Percentiles rank a stretch among this genome's conserved stretches.
Conservation (phyloP, 495 filamentous ascomycete genomes). For the Talaromyces thailandensis region DNA sequence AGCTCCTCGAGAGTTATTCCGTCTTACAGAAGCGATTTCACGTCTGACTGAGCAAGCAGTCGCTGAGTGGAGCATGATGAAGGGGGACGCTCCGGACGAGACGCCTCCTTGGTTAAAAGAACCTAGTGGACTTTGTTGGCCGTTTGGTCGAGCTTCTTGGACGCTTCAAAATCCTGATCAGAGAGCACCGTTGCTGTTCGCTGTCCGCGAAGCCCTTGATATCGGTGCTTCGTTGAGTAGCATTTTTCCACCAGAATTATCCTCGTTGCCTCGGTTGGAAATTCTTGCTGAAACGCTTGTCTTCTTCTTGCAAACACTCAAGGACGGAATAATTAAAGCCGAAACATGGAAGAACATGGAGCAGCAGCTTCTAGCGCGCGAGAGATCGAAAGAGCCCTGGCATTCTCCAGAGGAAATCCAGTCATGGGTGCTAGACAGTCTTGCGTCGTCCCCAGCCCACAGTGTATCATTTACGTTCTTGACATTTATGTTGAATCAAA, state of each 20-base stretch:
- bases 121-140: slow-evolving; percentile 56
- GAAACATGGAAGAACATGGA: slow-evolving; percentile 66
- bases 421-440: slow-evolving; percentile 59
- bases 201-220: slow-evolving; percentile 61
- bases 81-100: slow-evolving; percentile 32
- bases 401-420: slow-evolving; percentile 54
- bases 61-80: slow-evolving; percentile 79
- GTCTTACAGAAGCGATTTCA: slow-evolving; percentile 77
- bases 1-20: slow-evolving; percentile 78
- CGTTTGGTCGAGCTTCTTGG: slow-evolving; percentile 54
- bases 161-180: slow-evolving; percentile 26
- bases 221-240: slow-evolving; percentile 47
- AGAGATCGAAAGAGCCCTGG: slow-evolving; percentile 37
- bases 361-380: slow-evolving; percentile 41
- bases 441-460: slow-evolving; percentile 62
- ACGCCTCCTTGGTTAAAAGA: slow-evolving; percentile 49
- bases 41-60: slow-evolving; percentile 61
- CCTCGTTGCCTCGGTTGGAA: slow-evolving; percentile 59
- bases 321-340: slow-evolving; percentile 64
- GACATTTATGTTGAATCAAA: slow-evolving; percentile 59
- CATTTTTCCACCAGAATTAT: slow-evolving; percentile 47
- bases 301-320: slow-evolving; percentile 59
- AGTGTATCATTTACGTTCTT: slow-evolving; percentile 83
- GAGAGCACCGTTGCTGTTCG: slow-evolving; percentile 23
- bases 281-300: slow-evolving; percentile 58